Base-by-base conservation (phyloP, 495 filamentous ascomycete species). In the Trichoderma parareesei region DNA sequence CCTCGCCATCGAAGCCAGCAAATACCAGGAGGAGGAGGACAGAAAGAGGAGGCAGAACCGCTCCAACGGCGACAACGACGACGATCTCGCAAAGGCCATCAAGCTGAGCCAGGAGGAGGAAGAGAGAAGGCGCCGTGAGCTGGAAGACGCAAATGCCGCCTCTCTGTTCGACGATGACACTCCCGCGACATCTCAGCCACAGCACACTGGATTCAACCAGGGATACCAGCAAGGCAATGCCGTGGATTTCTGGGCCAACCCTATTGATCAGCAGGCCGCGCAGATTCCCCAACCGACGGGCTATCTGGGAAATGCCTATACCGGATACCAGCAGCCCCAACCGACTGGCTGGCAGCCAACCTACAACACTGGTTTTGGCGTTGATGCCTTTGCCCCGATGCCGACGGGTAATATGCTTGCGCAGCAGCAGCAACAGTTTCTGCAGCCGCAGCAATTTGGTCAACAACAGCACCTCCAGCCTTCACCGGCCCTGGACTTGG, bases 181-280 rank as follows among this genome's bases (percentile, higher is more conserved):
- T 16, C 73, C 81, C 7, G 81, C 84, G 67, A 81, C 78, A 38
- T 72, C 75, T 14, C 86, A 86, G 66, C 83, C 90, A 57, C 92
- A 96, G 78, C 85, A 85, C 38, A 96, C 92, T 8, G 89, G 90
- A 4, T 92, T 88, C 78, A 97, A 97, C 74, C 93, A 96, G 76
- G 92, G 93, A 48, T 99, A 98, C 71, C 91, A 97, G 76, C 95
- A 99, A 75, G 93, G 96, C 70, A 85, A 85, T 64, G 90, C 90
- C 9, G 95, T 99, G 38, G 95, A 99, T 74, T 97, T 93, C 86
- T 92, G 91, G 66, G 95, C 93, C 37, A 99, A 99, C 76, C 91
- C 91, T 16, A 87, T 97, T 66, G 85, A 89, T 18, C 85, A 85
- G 73, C 81, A 73, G 68, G 80, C 72, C 67, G 82, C 85, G 69